Evolutionary conservation across 108 stramenopile genomes (phyloP).

Genomic region (Discostella pseudostelligera): DNA sequence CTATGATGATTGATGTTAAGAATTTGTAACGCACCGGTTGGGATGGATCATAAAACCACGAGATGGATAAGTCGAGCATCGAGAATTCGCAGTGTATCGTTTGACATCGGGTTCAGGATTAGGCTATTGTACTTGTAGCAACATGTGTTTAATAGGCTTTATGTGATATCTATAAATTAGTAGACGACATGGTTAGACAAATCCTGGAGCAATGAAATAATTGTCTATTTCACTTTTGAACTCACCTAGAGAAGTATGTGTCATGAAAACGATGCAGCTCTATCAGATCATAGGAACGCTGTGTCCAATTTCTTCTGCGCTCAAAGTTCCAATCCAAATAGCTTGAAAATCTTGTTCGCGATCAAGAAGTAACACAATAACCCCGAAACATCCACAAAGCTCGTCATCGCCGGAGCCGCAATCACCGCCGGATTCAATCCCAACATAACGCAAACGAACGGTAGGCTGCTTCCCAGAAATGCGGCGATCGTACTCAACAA

Average conservation of each 20-base stretch:
- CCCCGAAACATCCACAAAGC: slow-evolving; percentile 87
- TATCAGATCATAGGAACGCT: no score
- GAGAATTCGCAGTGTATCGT: no score
- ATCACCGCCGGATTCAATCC: slow-evolving; percentile 84
- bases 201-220: no score
- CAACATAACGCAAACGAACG: slow-evolving; percentile 70
- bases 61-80: no score
- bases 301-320: not conserved
- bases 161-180: no score
- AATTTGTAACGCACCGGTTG: slow-evolving; percentile 28
- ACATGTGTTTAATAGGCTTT: no score
- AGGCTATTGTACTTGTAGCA: no score
- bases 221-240: not conserved
- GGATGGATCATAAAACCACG: slow-evolving; percentile 18
- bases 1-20: not conserved
- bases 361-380: slow-evolving; percentile 83
- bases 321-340: slow-evolving; percentile 77
- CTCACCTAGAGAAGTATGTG: not conserved
- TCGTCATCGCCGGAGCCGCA: slow-evolving; percentile 90
- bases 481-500: slow-evolving; percentile 79
- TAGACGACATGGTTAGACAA: no score
- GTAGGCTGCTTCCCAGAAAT: slow-evolving; percentile 73
- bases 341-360: slow-evolving; percentile 73
- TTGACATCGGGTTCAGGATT: no score
- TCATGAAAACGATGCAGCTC: not conserved